Base-by-base conservation (phyloP, 129 eudicot species). In the Flaveria sonorensis region DNA sequence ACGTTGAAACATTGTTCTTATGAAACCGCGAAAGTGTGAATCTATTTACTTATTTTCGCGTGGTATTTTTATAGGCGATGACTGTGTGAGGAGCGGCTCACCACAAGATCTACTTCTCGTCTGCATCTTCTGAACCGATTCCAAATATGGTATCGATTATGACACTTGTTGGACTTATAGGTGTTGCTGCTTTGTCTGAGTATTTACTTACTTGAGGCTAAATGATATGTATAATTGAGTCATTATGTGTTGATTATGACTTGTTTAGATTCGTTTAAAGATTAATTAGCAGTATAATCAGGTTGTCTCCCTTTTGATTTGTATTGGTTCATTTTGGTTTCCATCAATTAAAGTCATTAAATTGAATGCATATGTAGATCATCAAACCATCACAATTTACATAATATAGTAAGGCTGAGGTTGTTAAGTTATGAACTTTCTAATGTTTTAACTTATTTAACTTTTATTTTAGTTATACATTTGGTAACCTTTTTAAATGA, bases 31-130 rank as follows among this genome's bases (percentile, higher is more conserved):
- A 4, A 30, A 30, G 36, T 30, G 43, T 14, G 24, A 39, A 20
- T 13, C 8, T 20, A 21, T 21, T 56, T 42, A 68, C 19, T 21
- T 53, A 40, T n/a, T 42, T 18, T 24, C 11, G 3, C 62, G 69
- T 53, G 32, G 18, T 23, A 6, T n/a, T 30, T 65, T 80, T 77
- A 77, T 84, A 90, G 98, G 98, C 98, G 53, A 93, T 93, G 98
- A 91, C 88, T 21, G 93, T 93, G 48, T 83, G 98, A 87, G 98
- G 98, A 40, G 93, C 82, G 79, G 78, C 36, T 75, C 86, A n/a
- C 19, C 95, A 93, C 88, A 87, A 85, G 65, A 81, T 93, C 69
- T 83, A 91, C 84, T 84, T 93, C 80, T 89, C 96, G 40, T 86
- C 91, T 1, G 76, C 86, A 39, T 74, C 93, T 59, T 86, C 92